These are phyloP conservation scores for Pseudocercospora crystallina DNA, from an alignment of 2,329 filamentous ascomycete genomes.

Conservation along the genomic window DNA sequence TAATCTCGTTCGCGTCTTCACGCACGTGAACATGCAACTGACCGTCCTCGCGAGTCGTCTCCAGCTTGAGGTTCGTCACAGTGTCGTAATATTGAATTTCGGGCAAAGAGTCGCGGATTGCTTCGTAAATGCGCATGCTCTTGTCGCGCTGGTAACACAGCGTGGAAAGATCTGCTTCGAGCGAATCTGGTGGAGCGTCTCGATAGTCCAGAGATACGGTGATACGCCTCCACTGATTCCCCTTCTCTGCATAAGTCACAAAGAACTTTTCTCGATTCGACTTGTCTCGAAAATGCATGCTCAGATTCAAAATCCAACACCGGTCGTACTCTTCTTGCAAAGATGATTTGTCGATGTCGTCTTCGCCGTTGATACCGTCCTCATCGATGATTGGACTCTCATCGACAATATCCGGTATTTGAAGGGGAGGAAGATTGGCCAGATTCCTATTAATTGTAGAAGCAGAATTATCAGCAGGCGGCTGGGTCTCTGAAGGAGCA, in stretches of 20 bases:
- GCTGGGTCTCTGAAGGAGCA: constrained; percentile 3
- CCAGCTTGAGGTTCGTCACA: constrained; percentile 90
- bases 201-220: constrained; percentile 95
- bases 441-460: constrained; percentile 13
- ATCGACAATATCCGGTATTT: constrained; percentile 21
- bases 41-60: constrained; percentile 80
- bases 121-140: constrained; percentile 87
- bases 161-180: constrained; percentile 78
- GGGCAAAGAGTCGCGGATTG: constrained; percentile 85
- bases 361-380: constrained; percentile 35
- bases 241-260: constrained; percentile 83
- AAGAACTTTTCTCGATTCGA: constrained; percentile 97
- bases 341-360: constrained; percentile 55
- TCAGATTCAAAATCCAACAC: constrained; percentile 90
- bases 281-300: constrained; percentile 95
- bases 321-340: constrained; percentile 79
- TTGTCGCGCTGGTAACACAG: constrained; percentile 88
- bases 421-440: constrained; percentile 23
- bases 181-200: constrained; percentile 71
- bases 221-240: constrained; percentile 78
- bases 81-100: constrained; percentile 96
- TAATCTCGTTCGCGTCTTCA: constrained; percentile 95
- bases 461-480: constrained; percentile 2
- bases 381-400: constrained; percentile 16
- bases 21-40: constrained; percentile 94